Evolutionary conservation across 768 basidiomycete species (phyloP), one percentile per base, ranked within the genome.

Genomic region (Psilocybe azurescens): DNA sequence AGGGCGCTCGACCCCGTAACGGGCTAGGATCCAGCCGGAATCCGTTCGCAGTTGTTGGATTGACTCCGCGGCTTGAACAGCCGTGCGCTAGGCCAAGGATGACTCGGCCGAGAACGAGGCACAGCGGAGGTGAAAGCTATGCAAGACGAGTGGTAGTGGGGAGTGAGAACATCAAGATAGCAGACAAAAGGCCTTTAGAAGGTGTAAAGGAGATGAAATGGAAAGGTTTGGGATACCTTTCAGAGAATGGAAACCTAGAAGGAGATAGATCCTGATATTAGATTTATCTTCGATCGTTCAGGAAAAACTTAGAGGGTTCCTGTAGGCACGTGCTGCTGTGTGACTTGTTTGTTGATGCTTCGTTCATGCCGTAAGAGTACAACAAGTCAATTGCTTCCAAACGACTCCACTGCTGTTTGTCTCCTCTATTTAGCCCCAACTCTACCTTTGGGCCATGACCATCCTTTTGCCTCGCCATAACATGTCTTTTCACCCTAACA

Each of bases 311-410:
- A 68, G 74, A 72, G 77, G 69, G 76, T 78, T 75, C 77, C 78
- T 78, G 8, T 70, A 68, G 67, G 79, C 82, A 83, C 81, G 82
- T 83, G 82, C 75, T 58, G 72, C 49, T 67, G 69, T 71, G 69
- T 67, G 69, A 70, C 70, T 70, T 74, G 79, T 82, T 82, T 83
- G 81, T 81, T 82, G 79, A 79, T 79, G 79, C 76, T 75, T 79
- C 73, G 69, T 68, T 69, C 67, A 60, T 81, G 80, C 81, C 81
- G 78, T 81, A 83, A 83, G 73, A 70, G 77, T 74, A 76, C 75
- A 80, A 77, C 76, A 75, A 77, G 75, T 77, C 75, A 75, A 78
- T 79, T 80, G 74, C 78, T 79, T 79, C 78, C 75, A 78, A 79
- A 79, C 81, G 75, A 79, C 79, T 81, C 81, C 80, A 81, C 81